Base-by-base conservation (phyloP, 2,329 filamentous ascomycete species). In the Penicillium sp. region DNA sequence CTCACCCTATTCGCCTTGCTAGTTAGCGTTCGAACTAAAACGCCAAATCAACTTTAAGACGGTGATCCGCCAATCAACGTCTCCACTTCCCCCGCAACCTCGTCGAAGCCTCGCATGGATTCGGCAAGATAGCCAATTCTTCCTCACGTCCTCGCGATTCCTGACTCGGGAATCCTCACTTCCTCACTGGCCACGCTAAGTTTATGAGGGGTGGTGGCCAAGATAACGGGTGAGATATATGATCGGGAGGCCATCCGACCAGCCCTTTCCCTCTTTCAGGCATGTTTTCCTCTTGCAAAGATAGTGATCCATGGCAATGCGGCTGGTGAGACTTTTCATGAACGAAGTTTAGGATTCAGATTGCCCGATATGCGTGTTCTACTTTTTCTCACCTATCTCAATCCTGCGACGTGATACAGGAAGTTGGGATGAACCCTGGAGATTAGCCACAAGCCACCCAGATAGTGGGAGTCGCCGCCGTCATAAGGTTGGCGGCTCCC, bases 1-100 rank as follows among this genome's bases (percentile, higher is more conserved):
- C 10, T 35, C 81, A 81, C 63, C 81, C 82, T 1, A 83, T 82
- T 58, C 81, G 83, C 25, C 83, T 81, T 63, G 81, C 83, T 25
- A 70, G 82, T 75, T 83, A 61, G 80, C 88, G 88, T 49, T 49
- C 31, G 28, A 4, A 35, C 47, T 49, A 20, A 20, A 49, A 35
- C 28, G 28, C 31, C 47, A 49, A 35, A 35, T 34, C 47, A 49
- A 49, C 28, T 49, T 35, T 34, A 49, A 17, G 31, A 14, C n/a
- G 15, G 10, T 49, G 28, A 34, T 49, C 31, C n/a, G 34, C 47
- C 47, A 49, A 49, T 49, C 15, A 49, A 49, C 34, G 28, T 35
- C 47, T 49, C 31, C 47, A 49, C 47, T 34, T 22, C 31, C 31
- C 28, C 47, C 47, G 47, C 47, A 49, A 49, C n/a, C 5, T 35